Evolutionary conservation across 73 alveolate genomes (phyloP).

Genomic region (Urostyla sp.): DNA sequence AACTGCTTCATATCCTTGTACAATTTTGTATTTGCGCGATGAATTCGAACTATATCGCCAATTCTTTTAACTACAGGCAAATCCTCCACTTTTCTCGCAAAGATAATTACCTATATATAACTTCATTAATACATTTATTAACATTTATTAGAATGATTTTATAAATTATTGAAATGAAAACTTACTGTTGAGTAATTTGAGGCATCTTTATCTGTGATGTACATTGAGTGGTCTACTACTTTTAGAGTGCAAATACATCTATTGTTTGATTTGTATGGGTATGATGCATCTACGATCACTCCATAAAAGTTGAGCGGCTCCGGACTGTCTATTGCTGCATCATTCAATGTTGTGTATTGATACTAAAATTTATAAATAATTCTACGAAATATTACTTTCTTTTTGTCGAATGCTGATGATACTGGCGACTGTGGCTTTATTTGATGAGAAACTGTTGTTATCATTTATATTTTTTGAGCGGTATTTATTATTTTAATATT

Average conservation of each 20-base stretch:
- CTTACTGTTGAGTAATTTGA: constrained; percentile 1
- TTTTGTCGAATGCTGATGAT: not conserved
- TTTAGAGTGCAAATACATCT: constrained; percentile 42
- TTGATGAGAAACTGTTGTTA: not conserved
- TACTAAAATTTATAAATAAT: not conserved
- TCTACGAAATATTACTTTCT: not conserved
- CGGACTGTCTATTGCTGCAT: not conserved
- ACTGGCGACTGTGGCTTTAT: not conserved
- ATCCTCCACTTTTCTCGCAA: constrained; percentile 59
- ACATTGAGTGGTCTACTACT: constrained; percentile 39
- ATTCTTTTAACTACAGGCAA: constrained; percentile 47
- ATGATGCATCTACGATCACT: constrained; percentile 46
- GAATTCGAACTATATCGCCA: constrained; percentile 63
- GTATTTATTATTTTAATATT: not conserved
- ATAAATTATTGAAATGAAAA: no score
- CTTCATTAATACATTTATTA: no score
- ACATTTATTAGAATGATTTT: no score
- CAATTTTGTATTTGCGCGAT: constrained; percentile 33
- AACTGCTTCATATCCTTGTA: constrained; percentile 24
- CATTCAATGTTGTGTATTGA: not conserved
- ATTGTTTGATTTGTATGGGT: constrained; percentile 41
- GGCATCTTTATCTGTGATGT: not conserved
- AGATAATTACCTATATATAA: constrained; percentile 4
- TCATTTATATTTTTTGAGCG: not conserved
- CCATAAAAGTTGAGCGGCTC: constrained; percentile 40